Base-by-base conservation (phyloP, 805 yeast species). In the Ogataea nitratoaversa region DNA sequence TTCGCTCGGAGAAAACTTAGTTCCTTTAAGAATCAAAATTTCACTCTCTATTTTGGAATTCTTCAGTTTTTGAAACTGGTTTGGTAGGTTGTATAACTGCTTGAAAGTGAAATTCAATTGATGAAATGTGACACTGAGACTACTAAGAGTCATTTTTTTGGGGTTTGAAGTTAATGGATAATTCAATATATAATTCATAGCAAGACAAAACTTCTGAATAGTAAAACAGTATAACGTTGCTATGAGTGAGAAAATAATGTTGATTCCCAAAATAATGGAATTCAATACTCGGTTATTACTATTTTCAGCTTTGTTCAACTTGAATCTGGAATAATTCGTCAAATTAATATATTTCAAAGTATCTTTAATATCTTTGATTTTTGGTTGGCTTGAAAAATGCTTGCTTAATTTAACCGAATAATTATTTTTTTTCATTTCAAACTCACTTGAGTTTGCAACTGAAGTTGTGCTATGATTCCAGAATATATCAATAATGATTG, bases 61-160 rank as follows among this genome's bases (percentile, higher is more conserved):
- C 30, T 49, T 52, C 22, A 82, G 70, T 34, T 79, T 74, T 36
- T 78, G 57, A 51, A 84, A 86, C 55, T 90, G 97, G 2, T 76
- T 70, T 0, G 97, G 97, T 51, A 89, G 76, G 52, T 76, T 82
- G 49, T 85, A 76, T 13, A 87, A 58, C 50, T 90, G 96, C 46
- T 79, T 82, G 12, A 85, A 62, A 33, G 96, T 64, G 22, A 88
- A 63, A 56, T 88, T 95, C 2, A 89, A 65, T 57, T 91, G 98
- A 52, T 80, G 80, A 4, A 87, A 80, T 1, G 84, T 72, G 3
- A 81, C 82, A 30, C 53, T 46, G 22, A 37, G n/a, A 29, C 22
- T 19, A 30, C 30, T 31, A n/a, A 34, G n/a, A 12, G 48, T 41
- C 6, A 18, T 18, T 23, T 34, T 36, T 12, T 19, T 30, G 19